Base-by-base conservation (phyloP, 352 stramenopile genomes). In the Globisporangium acanthophoron region DNA sequence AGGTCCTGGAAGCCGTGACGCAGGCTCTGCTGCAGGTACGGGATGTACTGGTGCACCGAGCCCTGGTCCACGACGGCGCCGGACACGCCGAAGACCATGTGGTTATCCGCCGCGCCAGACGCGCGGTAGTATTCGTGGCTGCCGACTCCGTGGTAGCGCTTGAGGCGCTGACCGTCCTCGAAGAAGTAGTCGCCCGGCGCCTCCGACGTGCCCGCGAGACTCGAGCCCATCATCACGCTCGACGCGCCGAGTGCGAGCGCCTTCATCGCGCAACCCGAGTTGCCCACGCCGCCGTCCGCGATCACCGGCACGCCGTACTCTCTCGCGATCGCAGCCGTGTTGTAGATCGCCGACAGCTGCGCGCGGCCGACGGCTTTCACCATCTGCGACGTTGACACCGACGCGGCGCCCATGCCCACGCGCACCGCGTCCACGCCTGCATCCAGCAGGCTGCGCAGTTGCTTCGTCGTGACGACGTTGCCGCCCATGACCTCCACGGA, bases 101-200 rank as follows among this genome's bases (percentile, higher is more conserved):
- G 98, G 54, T 98, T 88, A 15, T 79, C 75, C 15, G 77, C 73
- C 27, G 64, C 65, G 16, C 72, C 69, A 43, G 85, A 79, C 27
- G 71, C 68, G 43, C 49, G 74, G n/a, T 71, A 88, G 39, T 94
- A 97, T 74, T 99, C 97, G 59, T 99, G 80, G 65, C 88, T 98
- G 35, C 97, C 96, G 88, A 98, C 99, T 55, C 97, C 97, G 65
- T 97, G 89, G 87, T 99, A 99, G 53, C 96, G 87, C 80, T 99
- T 99, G 29, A 99, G 81, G 44, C 97, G 93, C 64, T 99, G 93
- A 39, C 97, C 97, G 67, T 99, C 96, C 80, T 99, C 95, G 69
- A 99, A 99, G 70, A 99, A 99, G 75, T 99, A 99, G 69, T 99
- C 94, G 31, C 97, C 97, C 5, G 97, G 97, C 24, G 97, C 90